Conservation (phyloP, 1,139 yeast species). For the Chernovozyma aurita region DNA sequence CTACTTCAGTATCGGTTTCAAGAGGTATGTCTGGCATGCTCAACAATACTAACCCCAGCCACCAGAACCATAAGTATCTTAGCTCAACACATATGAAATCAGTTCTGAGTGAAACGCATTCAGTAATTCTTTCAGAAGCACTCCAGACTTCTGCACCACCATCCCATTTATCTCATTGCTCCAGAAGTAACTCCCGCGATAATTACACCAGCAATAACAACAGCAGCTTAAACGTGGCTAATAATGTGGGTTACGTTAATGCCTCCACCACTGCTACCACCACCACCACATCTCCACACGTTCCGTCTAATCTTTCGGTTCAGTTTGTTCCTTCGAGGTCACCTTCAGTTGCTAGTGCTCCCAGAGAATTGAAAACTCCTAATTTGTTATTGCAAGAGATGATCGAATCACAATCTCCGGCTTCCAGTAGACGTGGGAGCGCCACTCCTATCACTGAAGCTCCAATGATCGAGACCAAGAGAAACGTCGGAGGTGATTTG, state of each 20-base stretch:
- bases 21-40: not conserved
- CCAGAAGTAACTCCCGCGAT: not conserved
- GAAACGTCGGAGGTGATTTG: constrained; percentile 54
- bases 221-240: too few relatives aligned
- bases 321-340: constrained; percentile 13
- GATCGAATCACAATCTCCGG: constrained; percentile 24
- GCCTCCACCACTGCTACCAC: constrained; percentile 4
- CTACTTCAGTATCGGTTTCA: constrained; percentile 5
- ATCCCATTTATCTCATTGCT: constrained; percentile 4
- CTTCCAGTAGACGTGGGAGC: constrained; percentile 31
- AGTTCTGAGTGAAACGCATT: constrained; percentile 18
- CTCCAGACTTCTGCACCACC: constrained; percentile 13
- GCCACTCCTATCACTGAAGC: constrained; percentile 39
- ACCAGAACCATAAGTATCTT: not conserved
- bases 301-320: constrained; percentile 16
- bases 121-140: constrained; percentile 36
- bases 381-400: constrained; percentile 30
- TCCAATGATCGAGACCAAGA: constrained; percentile 44
- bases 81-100: constrained; percentile 7
- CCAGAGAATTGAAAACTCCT: constrained; percentile 27
- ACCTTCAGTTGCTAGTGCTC: constrained; percentile 18
- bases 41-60: too few relatives aligned
- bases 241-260: too few relatives aligned
- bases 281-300: constrained; percentile 11
- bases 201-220: constrained; percentile 2